Evolutionary conservation across 192 early-diverging fungal genomes (phyloP).

Genomic region (Backusella mclennaniae): DNA sequence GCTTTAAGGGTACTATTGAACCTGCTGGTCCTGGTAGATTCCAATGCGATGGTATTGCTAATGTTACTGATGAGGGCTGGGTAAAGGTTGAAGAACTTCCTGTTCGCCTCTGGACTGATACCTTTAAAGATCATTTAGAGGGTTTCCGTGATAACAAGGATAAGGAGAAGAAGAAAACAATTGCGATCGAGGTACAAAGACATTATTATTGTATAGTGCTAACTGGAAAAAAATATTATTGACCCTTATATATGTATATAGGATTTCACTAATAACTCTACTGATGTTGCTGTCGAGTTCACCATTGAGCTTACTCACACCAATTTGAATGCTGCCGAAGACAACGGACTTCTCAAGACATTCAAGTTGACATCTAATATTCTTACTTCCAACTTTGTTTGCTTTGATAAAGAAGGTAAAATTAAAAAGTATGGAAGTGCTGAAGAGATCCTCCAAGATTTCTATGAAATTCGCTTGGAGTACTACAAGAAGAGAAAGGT

Average conservation of each 20-base stretch:
- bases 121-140: conserved; percentile 85
- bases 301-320: conserved; percentile 60
- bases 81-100: conserved; percentile 92
- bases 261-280: conserved; percentile 74
- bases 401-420: conserved; percentile 86
- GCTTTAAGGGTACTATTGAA: conserved; percentile 82
- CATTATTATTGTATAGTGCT: not conserved
- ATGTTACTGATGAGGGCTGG: conserved; percentile 69
- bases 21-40: conserved; percentile 52
- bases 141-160: conserved; percentile 46
- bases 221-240: not conserved
- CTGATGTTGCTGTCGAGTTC: conserved; percentile 65
- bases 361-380: conserved; percentile 78
- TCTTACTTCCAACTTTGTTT: conserved; percentile 89
- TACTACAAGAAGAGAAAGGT: conserved; percentile 92
- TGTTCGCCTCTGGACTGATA: conserved; percentile 83
- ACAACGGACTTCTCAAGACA: conserved; percentile 77
- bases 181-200: conserved; percentile 49
- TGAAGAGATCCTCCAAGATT: conserved; percentile 84
- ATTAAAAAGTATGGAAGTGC: conserved; percentile 77
- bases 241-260: not conserved
- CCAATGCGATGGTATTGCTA: conserved; percentile 65
- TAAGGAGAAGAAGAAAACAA: conserved; percentile 75
- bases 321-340: conserved; percentile 69
- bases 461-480: conserved; percentile 79